Evolutionary conservation across 129 eudicot genomes (phyloP), one percentile per base, ranked within the genome.

Genomic region (Ambrosia trifida): DNA sequence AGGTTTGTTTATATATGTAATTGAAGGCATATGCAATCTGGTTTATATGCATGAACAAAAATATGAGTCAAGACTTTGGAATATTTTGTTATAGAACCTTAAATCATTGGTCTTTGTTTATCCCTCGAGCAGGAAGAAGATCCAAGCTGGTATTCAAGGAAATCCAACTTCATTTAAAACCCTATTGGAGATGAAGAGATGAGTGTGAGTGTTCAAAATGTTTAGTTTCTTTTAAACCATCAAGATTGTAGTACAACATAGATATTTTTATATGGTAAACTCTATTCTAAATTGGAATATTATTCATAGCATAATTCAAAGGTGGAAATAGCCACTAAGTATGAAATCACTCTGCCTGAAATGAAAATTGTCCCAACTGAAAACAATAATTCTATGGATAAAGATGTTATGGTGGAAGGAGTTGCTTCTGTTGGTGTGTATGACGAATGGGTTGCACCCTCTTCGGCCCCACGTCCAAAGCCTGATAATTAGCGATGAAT

Each of bases 141-240:
- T 76, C 99, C 99, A 44, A 97, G 99, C 49, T 95, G 99, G 99
- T 95, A 95, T 80, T 95, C 97, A 57, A 84, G 97, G 72, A 80
- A 73, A 77, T 84, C 97, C 66, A 82, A 90, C 76, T 76, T 72
- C 74, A 83, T 81, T 60, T 68, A 85, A 12, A 94, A 90, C 71
- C 96, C 97, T 69, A 80, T 78, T 75, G 72, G 80, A 70, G 96
- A 90, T 63, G 89, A 87, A 24, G 87, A 85, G 78, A 87, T 87
- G 80, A 88, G 84, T 86, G 99, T 95, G 83, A 94, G 96, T 80
- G 32, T 79, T 45, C 36, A 30, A 28, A 30, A 58, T 58, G 64
- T 58, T 49, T 46, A 54, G 52, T 59, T 56, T 53, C 51, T 31
- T 46, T 54, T 32, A 54, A n/a, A 51, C 8, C 16, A 7, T 31